Percentiles rank a stretch among this genome's conserved stretches.
phyloP scores from a whole-genome alignment of 2,329 filamentous ascomycete genomes.

The Sporothrix curviconia region DNA sequence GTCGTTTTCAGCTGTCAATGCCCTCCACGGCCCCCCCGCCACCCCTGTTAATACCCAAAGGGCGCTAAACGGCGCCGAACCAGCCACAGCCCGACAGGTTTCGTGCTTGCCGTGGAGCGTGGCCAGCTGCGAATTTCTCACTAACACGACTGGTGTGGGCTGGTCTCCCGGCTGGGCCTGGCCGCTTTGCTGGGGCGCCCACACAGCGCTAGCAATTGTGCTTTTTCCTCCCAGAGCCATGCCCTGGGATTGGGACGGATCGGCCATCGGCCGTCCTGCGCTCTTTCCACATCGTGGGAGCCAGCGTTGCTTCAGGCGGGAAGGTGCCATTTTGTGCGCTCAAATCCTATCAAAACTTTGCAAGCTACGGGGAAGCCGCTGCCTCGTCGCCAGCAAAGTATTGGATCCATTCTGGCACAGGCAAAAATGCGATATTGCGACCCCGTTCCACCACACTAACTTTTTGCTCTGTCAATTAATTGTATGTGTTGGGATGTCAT shows the following conservation, averaged over 20 bases:
- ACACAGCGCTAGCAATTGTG: neutral
- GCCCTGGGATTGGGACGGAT: constrained; percentile 9
- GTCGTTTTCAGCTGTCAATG: constrained; percentile 7
- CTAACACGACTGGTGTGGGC: neutral
- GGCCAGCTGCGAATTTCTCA: neutral
- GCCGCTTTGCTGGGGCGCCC: too few relatives aligned
- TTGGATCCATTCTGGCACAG: neutral
- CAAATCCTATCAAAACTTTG: too few relatives aligned
- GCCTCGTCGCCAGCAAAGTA: too few relatives aligned
- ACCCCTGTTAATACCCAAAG: neutral
- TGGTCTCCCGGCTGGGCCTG: too few relatives aligned
- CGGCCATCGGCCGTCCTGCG: neutral
- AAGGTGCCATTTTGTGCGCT: neutral
- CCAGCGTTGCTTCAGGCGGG: neutral
- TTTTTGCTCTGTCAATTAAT: neutral
- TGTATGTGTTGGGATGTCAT: too few relatives aligned
- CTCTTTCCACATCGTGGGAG: neutral
- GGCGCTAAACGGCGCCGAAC: neutral
- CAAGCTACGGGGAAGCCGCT: too few relatives aligned
- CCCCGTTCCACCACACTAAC: neutral
- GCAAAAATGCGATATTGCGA: neutral
- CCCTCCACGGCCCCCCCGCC: neutral
- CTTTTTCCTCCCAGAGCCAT: neutral
- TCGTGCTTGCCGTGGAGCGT: too few relatives aligned
- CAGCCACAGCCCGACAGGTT: constrained; percentile 10